Conservation (phyloP, 1,284 basidiomycete genomes). For the Filobasidium uniguttulatum region DNA sequence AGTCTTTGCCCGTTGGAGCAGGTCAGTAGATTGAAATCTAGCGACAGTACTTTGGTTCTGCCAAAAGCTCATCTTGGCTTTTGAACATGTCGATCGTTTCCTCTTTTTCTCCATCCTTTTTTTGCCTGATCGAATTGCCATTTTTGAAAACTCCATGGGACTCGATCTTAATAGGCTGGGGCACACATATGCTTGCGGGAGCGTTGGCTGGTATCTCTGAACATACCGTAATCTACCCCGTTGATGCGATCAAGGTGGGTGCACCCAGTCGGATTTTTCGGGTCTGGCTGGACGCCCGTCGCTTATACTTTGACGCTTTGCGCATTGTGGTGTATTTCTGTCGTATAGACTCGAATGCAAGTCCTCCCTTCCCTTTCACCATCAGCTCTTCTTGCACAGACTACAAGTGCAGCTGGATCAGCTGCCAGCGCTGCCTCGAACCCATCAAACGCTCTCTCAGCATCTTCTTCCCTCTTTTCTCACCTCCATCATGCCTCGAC, state of each 20-base stretch:
- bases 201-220: slow-evolving; percentile 96
- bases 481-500: slow-evolving; percentile 50
- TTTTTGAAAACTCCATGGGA: no score
- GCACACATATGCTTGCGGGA: slow-evolving; percentile 91
- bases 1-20: slow-evolving; percentile 34
- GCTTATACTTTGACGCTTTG: background rate
- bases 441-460: slow-evolving; percentile 7
- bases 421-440: no score
- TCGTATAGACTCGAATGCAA: slow-evolving; percentile 88
- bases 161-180: slow-evolving; percentile 23
- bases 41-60: no score
- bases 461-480: slow-evolving; percentile 19
- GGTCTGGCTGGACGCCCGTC: background rate
- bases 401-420: slow-evolving; percentile 69
- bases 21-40: slow-evolving; percentile 19
- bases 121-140: background rate
- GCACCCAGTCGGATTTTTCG: background rate
- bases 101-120: background rate
- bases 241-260: slow-evolving; percentile 92
- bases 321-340: background rate
- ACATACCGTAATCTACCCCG: slow-evolving; percentile 96
- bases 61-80: no score
- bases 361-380: slow-evolving; percentile 47
- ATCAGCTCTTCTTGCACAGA: slow-evolving; percentile 37
- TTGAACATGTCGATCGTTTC: no score